Evolutionary conservation across 1,284 basidiomycete genomes (phyloP), one percentile per base, ranked within the genome.

Genomic region (Malassezia equina): DNA sequence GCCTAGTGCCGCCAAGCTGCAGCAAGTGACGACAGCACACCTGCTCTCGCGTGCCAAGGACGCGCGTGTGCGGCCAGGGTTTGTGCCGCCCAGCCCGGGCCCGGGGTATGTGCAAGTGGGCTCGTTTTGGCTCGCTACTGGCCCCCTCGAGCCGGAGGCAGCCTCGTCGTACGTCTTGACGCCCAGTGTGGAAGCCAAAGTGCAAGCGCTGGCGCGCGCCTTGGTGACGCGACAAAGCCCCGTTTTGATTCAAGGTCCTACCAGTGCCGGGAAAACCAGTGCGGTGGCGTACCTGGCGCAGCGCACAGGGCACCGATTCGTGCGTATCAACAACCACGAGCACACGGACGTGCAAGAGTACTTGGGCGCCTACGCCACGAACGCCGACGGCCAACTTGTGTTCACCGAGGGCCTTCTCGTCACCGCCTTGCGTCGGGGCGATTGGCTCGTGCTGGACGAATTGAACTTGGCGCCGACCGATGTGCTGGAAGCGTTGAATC

Each of bases 281-380:
- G 88, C 94, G 0, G 84, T 98, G 54, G 91, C 96, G 77, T 96
- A 94, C 75, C 82, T 99, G 21, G 93, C 94, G 2, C 83, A 83
- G 57, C 81, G 87, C 55, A 96, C 93, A 0, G 93, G 94, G 0
- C 94, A 99, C 78, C 82, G 83, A 27, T 98, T 98, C 73, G 85
- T 99, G 25, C 87, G 94, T 32, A 96, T 98, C 81, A 98, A 99
- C 78, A 98, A 99, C 69, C 94, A 99, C 77, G 94, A 99, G 68
- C 94, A 98, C 73, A 99, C 94, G 4, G 94, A 99, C 75, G 91
- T 78, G 50, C 94, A 99, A 71, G 94, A 99, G 73, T 99, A 99
- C 71, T 81, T 98, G 47, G 94, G 94, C 6, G 91, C 90, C 0
- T 99, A 99, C 69, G 84, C 93, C 13, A 91, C 93, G 1, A 91